Percentiles rank a stretch among this genome's conserved stretches.
These are phyloP conservation scores for Setomelanomma holmii DNA, from an alignment of 2,329 filamentous ascomycete species.

Conservation along the genomic window DNA sequence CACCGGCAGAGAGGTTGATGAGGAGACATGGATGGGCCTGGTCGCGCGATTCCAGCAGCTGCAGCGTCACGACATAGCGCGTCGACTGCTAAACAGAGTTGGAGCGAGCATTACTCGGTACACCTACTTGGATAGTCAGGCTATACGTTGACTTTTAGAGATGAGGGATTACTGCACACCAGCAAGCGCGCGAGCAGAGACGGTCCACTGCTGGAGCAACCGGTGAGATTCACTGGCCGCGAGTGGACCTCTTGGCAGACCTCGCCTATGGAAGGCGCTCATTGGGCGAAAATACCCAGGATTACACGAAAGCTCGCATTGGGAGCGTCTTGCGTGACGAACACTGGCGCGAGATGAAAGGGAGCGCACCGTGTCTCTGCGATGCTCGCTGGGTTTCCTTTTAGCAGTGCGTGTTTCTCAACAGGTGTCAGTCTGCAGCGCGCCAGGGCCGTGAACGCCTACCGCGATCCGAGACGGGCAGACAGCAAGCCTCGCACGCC, in stretches of 20 bases:
- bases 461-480: conserved; percentile 27
- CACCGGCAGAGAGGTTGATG: conserved; percentile 30
- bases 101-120: not conserved
- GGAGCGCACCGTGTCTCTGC: conserved; percentile 19
- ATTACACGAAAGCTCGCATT: conserved; percentile 19
- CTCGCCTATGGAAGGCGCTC: conserved; percentile 27
- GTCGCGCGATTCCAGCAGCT: not conserved
- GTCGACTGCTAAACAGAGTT: not conserved
- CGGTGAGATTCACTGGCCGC: not conserved
- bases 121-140: too few species aligned
- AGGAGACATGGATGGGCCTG: conserved; percentile 7
- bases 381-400: conserved; percentile 7
- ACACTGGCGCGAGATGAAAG: conserved; percentile 28
- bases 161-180: not conserved
- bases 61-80: not conserved
- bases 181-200: not conserved
- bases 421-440: conserved; percentile 10
- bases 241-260: not conserved
- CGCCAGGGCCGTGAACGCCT: conserved; percentile 27
- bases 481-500: conserved; percentile 31
- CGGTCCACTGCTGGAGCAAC: not conserved
- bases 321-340: conserved; percentile 14
- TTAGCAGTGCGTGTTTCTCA: conserved; percentile 11
- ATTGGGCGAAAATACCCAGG: conserved; percentile 33
- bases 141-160: too few species aligned